Conservation (phyloP, 306 rosid genomes). For the Casuarina glauca region DNA sequence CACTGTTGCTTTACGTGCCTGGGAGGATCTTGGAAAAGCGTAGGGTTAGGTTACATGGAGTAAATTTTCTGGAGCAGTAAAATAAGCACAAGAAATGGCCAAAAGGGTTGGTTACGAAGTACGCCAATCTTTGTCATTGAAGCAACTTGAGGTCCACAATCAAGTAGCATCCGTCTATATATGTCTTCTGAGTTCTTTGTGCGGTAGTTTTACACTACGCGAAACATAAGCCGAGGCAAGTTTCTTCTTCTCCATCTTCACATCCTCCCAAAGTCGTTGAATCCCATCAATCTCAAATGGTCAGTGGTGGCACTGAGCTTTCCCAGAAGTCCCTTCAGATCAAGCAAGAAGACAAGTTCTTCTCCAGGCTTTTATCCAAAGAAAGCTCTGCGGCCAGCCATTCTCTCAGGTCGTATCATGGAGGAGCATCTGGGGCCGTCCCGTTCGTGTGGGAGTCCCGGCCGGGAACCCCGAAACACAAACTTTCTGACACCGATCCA, state of each 20-base stretch:
- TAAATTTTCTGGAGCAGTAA: neutral
- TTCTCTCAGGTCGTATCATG: conserved; percentile 63
- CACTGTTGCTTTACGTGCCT: neutral
- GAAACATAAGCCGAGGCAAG: neutral
- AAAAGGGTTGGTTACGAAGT: neutral
- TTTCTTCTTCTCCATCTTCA: neutral
- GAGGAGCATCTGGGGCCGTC: conserved; percentile 45
- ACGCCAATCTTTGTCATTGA: neutral
- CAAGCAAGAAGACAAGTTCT: conserved; percentile 60
- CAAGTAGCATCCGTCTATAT: neutral
- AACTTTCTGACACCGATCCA: conserved; percentile 41
- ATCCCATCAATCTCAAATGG: conserved; percentile 35
- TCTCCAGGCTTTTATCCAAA: conserved; percentile 61
- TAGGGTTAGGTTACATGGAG: neutral
- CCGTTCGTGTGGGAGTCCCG: conserved; percentile 90
- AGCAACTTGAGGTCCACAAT: neutral
- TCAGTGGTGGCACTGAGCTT: conserved; percentile 35
- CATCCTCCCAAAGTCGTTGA: neutral
- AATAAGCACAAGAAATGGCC: neutral
- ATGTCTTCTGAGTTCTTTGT: neutral
- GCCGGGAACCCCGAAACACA: conserved; percentile 85
- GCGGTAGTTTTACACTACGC: neutral
- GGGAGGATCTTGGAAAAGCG: neutral
- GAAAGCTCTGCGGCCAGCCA: conserved; percentile 62
- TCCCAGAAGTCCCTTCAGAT: conserved; percentile 47